Conservation (phyloP, 2,329 filamentous ascomycete genomes). For the Sodiomyces alkalinus region DNA sequence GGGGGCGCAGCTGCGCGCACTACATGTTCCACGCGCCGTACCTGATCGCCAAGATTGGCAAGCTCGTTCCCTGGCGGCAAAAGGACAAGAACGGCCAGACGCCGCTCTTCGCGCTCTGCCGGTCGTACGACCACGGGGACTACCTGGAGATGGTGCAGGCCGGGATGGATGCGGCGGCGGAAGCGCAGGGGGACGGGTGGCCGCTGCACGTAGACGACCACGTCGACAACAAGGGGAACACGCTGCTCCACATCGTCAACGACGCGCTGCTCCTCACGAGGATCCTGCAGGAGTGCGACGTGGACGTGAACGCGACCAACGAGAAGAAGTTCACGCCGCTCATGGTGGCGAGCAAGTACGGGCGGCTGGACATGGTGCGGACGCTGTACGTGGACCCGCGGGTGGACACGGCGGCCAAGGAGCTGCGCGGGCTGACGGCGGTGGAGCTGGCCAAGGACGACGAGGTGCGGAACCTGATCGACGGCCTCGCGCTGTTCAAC, state of each 20-base stretch:
- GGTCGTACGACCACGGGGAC: slow-evolving; percentile 84
- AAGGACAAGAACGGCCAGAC: slow-evolving; percentile 95
- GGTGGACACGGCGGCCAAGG: slow-evolving; percentile 72
- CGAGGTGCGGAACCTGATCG: slow-evolving; percentile 89
- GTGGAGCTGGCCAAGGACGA: slow-evolving; percentile 97
- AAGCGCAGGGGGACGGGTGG: slow-evolving; percentile 59
- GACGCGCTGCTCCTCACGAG: slow-evolving; percentile 61
- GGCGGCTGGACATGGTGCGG: slow-evolving; percentile 82
- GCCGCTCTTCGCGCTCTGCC: slow-evolving; percentile 86
- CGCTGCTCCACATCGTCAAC: slow-evolving; percentile 87
- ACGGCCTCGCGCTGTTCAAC: slow-evolving; percentile 78
- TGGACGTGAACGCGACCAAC: slow-evolving; percentile 92
- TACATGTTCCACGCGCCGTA: slow-evolving; percentile 86
- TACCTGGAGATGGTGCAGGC: slow-evolving; percentile 80
- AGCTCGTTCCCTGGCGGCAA: slow-evolving; percentile 71
- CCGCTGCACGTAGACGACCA: slow-evolving; percentile 87
- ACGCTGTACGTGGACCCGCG: slow-evolving; percentile 75
- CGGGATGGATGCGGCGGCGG: slow-evolving; percentile 59
- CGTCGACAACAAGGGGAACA: slow-evolving; percentile 85
- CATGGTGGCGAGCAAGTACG: slow-evolving; percentile 98
- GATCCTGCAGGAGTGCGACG: slow-evolving; percentile 72
- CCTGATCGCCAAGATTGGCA: slow-evolving; percentile 63
- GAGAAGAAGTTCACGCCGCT: slow-evolving; percentile 89
- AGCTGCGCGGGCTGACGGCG: slow-evolving; percentile 77
- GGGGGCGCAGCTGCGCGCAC: slow-evolving; percentile 83